Conservation (phyloP, 1,284 basidiomycete genomes). For the Malassezia psittaci region DNA sequence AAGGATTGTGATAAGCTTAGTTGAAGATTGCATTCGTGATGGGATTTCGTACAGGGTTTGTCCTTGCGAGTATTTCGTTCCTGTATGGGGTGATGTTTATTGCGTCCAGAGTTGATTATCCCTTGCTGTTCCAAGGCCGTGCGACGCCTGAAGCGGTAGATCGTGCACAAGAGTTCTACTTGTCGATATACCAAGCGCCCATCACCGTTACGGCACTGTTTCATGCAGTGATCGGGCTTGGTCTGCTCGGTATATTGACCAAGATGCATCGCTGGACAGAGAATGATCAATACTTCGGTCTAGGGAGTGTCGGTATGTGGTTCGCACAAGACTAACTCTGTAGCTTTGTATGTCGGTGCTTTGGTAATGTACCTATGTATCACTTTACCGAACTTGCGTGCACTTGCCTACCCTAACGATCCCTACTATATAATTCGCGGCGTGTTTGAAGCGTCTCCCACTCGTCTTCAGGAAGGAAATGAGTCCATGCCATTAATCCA, state of each 20-base stretch:
- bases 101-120: constrained; percentile 39
- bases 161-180: constrained; percentile 39
- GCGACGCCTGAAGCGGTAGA: constrained; percentile 18
- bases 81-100: constrained; percentile 44
- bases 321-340: background rate
- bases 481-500: constrained; percentile 18
- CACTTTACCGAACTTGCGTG: constrained; percentile 35
- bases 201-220: constrained; percentile 34
- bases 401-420: constrained; percentile 36
- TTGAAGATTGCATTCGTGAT: constrained; percentile 12
- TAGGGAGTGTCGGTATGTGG: constrained; percentile 28
- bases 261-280: constrained; percentile 46
- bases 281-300: constrained; percentile 45
- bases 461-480: background rate
- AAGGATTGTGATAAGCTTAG: no score
- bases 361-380: constrained; percentile 42
- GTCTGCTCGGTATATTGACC: constrained; percentile 35
- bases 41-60: constrained; percentile 45
- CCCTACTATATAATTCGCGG: constrained; percentile 11
- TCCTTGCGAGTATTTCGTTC: constrained; percentile 39
- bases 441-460: constrained; percentile 1
- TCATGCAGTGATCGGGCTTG: constrained; percentile 42
- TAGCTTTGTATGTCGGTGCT: constrained; percentile 36
- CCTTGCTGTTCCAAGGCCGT: constrained; percentile 31
- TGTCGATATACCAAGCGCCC: constrained; percentile 34